phyloP scores from a whole-genome alignment of 148 eudicot species.

The Amaranthus palmeri region DNA sequence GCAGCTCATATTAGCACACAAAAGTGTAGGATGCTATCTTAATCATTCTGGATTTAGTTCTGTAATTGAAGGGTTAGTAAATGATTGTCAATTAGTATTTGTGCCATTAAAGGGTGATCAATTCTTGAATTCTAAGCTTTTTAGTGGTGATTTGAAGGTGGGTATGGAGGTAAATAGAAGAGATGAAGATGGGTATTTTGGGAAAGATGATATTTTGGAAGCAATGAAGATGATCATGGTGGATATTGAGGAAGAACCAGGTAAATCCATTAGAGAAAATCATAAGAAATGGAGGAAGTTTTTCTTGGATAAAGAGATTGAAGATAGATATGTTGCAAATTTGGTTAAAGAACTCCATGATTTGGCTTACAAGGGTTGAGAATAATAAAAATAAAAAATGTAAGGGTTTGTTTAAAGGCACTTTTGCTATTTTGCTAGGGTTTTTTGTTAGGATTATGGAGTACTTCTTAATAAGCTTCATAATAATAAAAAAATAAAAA shows the following conservation, averaged over 20 bases:
- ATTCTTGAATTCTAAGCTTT: slow-evolving; percentile 34
- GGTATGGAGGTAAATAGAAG: slow-evolving; percentile 54
- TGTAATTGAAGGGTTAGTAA: slow-evolving; percentile 44
- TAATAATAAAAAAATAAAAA: too few species aligned
- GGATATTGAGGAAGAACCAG: slow-evolving; percentile 28
- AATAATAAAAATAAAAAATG: background rate
- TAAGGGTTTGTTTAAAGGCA: too few species aligned
- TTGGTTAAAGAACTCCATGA: slow-evolving; percentile 31
- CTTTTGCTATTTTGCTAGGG: too few species aligned
- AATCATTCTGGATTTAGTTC: slow-evolving; percentile 49
- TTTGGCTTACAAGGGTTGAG: slow-evolving; percentile 13
- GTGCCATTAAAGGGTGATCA: slow-evolving; percentile 51
- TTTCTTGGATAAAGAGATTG: slow-evolving; percentile 28
- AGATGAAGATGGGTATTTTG: slow-evolving; percentile 52
- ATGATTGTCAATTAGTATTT: slow-evolving; percentile 42
- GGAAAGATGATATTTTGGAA: slow-evolving; percentile 36
- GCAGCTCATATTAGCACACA: slow-evolving; percentile 41
- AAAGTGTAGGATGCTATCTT: slow-evolving; percentile 45
- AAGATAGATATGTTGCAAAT: slow-evolving; percentile 28
- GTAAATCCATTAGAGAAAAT: slow-evolving; percentile 26
- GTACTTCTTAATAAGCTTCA: too few species aligned
- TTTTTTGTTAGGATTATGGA: too few species aligned
- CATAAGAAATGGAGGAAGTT: slow-evolving; percentile 39
- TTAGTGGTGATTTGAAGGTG: slow-evolving; percentile 34
- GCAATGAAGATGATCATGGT: slow-evolving; percentile 36